phyloP scores from a whole-genome alignment of 169 alveolate genomes.

The Plasmodium cynomolgi region DNA sequence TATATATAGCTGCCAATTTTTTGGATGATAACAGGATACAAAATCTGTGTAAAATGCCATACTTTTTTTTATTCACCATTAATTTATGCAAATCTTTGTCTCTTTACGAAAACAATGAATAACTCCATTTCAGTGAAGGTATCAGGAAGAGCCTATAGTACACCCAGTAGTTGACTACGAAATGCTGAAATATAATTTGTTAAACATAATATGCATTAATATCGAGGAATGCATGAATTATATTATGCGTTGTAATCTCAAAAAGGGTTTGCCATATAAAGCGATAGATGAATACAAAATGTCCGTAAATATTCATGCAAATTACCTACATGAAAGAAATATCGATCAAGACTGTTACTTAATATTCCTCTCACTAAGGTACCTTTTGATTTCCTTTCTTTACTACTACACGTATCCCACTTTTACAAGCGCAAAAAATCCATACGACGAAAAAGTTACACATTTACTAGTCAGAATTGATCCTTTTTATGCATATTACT shows the following conservation, averaged over 20 bases:
- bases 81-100: constrained; percentile 29
- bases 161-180: not conserved
- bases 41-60: constrained; percentile 14
- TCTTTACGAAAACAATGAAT: not conserved
- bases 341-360: constrained; percentile 29
- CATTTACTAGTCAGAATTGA: constrained; percentile 17
- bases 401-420: constrained; percentile 21
- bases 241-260: constrained; percentile 19
- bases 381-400: constrained; percentile 24
- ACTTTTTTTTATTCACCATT: constrained; percentile 7
- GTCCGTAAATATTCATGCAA: not conserved
- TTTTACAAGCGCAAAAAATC: not conserved
- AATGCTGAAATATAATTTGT: constrained; percentile 17
- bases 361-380: constrained; percentile 37
- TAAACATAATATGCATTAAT: constrained; percentile 6
- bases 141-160: not conserved
- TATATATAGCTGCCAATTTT: constrained; percentile 5
- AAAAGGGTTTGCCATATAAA: not conserved
- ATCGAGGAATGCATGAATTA: constrained; percentile 30
- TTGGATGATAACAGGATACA: not conserved
- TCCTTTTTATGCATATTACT: constrained; percentile 42
- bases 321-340: constrained; percentile 15
- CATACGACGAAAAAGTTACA: not conserved
- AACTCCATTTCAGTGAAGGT: not conserved
- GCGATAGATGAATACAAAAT: constrained; percentile 33